These are phyloP conservation scores for Cicer bijugum DNA, from an alignment of 306 rosid species.

Conservation along the genomic window DNA sequence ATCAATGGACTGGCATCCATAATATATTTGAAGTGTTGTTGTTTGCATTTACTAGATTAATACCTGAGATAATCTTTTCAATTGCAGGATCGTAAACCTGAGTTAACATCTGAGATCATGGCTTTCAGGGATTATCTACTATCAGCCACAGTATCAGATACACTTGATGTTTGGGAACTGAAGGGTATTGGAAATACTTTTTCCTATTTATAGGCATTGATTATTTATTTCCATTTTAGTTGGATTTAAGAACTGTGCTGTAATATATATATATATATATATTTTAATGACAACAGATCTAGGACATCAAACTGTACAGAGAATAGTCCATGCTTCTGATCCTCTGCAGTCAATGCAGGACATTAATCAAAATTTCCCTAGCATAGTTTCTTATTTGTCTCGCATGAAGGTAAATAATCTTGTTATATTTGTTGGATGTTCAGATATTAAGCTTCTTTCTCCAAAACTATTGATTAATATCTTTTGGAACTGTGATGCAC, in stretches of 20 bases:
- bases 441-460: constrained; percentile 30
- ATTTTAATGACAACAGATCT: constrained; percentile 65
- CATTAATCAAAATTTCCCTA: constrained; percentile 95
- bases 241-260: constrained; percentile 31
- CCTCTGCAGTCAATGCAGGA: constrained; percentile 99
- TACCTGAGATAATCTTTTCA: constrained; percentile 26
- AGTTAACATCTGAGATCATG: constrained; percentile 85
- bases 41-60: constrained; percentile 21
- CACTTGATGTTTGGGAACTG: constrained; percentile 97
- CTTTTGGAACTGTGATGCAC: constrained; percentile 45
- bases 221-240: constrained; percentile 29
- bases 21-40: constrained; percentile 6
- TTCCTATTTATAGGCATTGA: constrained; percentile 2
- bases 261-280: constrained; percentile 21
- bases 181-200: constrained; percentile 64
- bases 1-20: constrained; percentile 11
- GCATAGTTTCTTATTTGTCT: constrained; percentile 92
- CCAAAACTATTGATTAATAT: constrained; percentile 23
- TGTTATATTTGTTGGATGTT: constrained; percentile 38
- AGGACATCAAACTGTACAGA: constrained; percentile 98
- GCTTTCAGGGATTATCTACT: constrained; percentile 90
- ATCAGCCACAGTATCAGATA: constrained; percentile 88
- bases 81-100: constrained; percentile 89
- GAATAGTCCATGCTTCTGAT: constrained; percentile 95
- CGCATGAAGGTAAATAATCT: constrained; percentile 82